These are phyloP conservation scores for Ceratocystis diversiconidia DNA, from an alignment of 2,329 filamentous ascomycete genomes.

Conservation along the genomic window DNA sequence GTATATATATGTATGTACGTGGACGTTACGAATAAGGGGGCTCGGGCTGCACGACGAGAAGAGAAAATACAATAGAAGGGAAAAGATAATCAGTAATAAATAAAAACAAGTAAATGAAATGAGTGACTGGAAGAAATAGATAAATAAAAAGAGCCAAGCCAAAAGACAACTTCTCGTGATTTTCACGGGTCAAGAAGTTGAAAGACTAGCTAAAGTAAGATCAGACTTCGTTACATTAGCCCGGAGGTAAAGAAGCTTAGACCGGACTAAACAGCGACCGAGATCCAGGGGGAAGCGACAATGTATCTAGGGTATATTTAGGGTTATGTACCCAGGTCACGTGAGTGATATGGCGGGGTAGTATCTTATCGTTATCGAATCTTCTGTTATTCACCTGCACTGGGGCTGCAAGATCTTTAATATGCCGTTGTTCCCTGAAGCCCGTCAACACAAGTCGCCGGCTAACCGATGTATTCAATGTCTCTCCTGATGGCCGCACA, in stretches of 20 bases:
- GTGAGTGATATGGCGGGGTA: background rate
- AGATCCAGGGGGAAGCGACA: background rate
- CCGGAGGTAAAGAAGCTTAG: background rate
- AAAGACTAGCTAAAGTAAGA: background rate
- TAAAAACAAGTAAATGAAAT: background rate
- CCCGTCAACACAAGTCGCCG: background rate
- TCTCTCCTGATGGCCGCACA: background rate
- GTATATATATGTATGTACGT: background rate
- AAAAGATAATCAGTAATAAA: constrained; percentile 1
- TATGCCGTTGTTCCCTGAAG: background rate
- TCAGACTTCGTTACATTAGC: background rate
- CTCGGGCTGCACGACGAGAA: background rate
- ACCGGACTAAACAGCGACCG: background rate
- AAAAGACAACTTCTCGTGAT: background rate
- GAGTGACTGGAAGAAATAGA: constrained; percentile 5
- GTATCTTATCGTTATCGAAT: background rate
- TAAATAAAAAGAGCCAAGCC: background rate
- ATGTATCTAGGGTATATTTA: background rate
- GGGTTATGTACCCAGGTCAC: background rate
- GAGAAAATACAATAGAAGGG: background rate
- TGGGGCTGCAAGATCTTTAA: background rate
- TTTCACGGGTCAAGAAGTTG: background rate
- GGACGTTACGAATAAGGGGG: background rate
- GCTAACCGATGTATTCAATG: background rate
- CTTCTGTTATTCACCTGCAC: background rate